Conservation (phyloP, 768 basidiomycete genomes). For the Collybia nuda region DNA sequence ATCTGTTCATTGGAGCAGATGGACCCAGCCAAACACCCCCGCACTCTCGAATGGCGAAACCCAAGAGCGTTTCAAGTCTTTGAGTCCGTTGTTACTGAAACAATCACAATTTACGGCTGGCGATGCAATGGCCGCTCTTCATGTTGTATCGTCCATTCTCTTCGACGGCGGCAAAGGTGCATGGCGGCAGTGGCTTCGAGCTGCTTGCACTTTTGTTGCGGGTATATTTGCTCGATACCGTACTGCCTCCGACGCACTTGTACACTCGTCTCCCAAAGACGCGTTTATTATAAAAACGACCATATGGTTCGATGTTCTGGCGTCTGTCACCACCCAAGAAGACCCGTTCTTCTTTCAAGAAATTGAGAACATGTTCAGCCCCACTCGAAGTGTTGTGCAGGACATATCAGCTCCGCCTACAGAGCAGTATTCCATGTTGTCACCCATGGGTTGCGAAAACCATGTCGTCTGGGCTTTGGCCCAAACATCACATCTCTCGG, state of each 20-base stretch:
- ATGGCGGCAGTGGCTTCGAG: slow-evolving; percentile 66
- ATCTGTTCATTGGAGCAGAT: slow-evolving; percentile 45
- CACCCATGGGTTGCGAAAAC: slow-evolving; percentile 85
- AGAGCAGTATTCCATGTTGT: slow-evolving; percentile 67
- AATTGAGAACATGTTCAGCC: slow-evolving; percentile 58
- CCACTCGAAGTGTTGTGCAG: slow-evolving; percentile 40
- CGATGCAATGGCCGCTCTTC: slow-evolving; percentile 78
- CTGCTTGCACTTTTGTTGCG: slow-evolving; percentile 59
- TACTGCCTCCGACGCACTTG: slow-evolving; percentile 45
- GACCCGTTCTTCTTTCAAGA: slow-evolving; percentile 55
- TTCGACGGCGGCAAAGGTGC: slow-evolving; percentile 74
- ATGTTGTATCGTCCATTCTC: slow-evolving; percentile 73
- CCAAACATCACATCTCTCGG: slow-evolving; percentile 63
- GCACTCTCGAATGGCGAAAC: slow-evolving; percentile 24
- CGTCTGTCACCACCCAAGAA: slow-evolving; percentile 66
- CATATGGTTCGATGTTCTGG: slow-evolving; percentile 87
- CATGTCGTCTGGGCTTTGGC: slow-evolving; percentile 77
- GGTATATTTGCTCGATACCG: slow-evolving; percentile 38
- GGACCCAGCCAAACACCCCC: slow-evolving; percentile 16
- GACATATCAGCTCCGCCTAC: slow-evolving; percentile 8
- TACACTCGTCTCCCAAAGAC: slow-evolving; percentile 45
- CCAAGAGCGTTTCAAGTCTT: slow-evolving; percentile 11
- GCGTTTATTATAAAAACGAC: slow-evolving; percentile 81
- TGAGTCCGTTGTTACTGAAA: slow-evolving; percentile 25
- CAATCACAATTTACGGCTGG: slow-evolving; percentile 43